A percentile compares a stretch with the other conserved stretches of the same genome.
These are phyloP conservation scores for Posidonia oceanica DNA, from an alignment of 116 monocot genomes.

Conservation along the genomic window DNA sequence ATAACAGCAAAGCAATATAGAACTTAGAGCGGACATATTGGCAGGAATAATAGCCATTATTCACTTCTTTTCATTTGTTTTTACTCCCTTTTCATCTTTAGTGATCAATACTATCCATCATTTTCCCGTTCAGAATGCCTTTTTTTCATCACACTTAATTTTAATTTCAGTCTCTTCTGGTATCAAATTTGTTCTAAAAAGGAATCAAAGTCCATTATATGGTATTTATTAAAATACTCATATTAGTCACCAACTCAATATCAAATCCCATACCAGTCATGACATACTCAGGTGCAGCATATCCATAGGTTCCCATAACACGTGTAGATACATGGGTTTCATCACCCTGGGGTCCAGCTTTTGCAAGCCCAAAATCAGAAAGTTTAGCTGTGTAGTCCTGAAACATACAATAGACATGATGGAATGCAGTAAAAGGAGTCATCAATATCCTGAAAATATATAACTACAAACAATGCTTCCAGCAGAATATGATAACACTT, in stretches of 20 bases:
- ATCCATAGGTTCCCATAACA: constrained; percentile 94
- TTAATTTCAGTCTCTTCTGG: no score
- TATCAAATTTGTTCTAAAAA: no score
- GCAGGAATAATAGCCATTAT: no score
- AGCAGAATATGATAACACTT: constrained; percentile 3
- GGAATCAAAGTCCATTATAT: no score
- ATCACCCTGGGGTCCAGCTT: constrained; percentile 92
- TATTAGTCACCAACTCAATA: background rate
- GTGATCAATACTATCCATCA: no score
- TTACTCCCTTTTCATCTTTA: no score
- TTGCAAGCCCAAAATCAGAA: constrained; percentile 96
- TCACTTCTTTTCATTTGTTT: no score
- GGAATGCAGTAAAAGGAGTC: background rate
- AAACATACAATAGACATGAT: constrained; percentile 1
- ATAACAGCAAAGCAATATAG: no score
- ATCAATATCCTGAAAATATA: background rate
- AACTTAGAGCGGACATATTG: no score
- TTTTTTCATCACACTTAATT: no score
- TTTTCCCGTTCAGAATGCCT: no score
- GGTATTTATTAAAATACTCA: no score
- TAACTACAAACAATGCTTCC: background rate
- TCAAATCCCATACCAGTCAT: constrained; percentile 34
- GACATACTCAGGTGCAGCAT: constrained; percentile 87
- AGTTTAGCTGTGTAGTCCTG: constrained; percentile 94
- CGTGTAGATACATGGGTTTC: constrained; percentile 93